phyloP scores from a whole-genome alignment of 176 grass and related monocot species.

The Avena eriantha region DNA sequence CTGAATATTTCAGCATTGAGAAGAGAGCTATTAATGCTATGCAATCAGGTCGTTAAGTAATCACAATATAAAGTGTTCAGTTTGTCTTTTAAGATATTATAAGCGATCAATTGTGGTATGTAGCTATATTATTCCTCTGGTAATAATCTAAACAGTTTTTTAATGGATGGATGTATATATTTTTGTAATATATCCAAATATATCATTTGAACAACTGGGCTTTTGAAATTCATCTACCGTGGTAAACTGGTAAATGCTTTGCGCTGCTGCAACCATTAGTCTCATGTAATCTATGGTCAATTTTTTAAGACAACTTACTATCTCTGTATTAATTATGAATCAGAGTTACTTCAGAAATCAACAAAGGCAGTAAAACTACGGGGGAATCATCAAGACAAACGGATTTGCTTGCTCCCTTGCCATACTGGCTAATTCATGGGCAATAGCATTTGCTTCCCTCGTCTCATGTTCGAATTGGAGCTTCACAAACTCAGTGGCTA shows the following conservation, averaged over 20 bases:
- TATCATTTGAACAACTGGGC: neutral
- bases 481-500: too few relatives aligned
- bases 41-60: neutral
- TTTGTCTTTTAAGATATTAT: too few relatives aligned
- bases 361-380: too few relatives aligned
- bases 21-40: neutral
- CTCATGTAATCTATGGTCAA: neutral
- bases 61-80: neutral
- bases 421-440: too few relatives aligned
- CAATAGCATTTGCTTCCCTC: too few relatives aligned
- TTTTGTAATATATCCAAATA: neutral
- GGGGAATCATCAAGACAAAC: too few relatives aligned
- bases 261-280: neutral
- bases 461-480: too few relatives aligned
- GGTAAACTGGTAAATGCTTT: neutral
- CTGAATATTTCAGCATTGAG: neutral
- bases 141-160: neutral
- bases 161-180: neutral
- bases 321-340: too few relatives aligned
- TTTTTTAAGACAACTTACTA: too few relatives aligned
- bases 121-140: neutral
- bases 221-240: neutral
- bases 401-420: too few relatives aligned
- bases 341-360: too few relatives aligned
- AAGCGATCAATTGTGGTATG: neutral